phyloP scores from a whole-genome alignment of 2,329 filamentous ascomycete genomes.

The Penicillium sp. region DNA sequence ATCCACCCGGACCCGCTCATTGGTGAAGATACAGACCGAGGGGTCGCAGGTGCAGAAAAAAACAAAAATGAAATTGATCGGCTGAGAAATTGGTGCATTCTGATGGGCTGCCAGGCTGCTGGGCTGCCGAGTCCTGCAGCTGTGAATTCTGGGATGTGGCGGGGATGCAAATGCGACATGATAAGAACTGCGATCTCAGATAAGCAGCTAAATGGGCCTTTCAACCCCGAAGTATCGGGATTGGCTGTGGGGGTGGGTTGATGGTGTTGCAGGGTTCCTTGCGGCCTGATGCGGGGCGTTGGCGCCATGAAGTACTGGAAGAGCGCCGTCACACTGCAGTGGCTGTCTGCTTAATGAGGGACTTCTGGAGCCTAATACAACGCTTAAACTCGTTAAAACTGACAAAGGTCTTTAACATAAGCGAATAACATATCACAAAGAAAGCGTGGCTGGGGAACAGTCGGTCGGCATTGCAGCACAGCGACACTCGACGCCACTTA shows the following conservation, averaged over 20 bases:
- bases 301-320: no score
- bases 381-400: no score
- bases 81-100: constrained; percentile 11
- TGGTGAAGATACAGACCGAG: constrained; percentile 1
- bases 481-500: no score
- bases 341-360: no score
- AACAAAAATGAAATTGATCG: neutral
- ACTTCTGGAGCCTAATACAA: no score
- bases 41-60: neutral
- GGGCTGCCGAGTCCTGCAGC: neutral
- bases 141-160: neutral
- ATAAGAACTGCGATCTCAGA: neutral
- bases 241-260: neutral
- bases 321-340: no score
- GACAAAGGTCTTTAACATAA: no score
- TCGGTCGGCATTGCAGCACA: no score
- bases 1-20: neutral
- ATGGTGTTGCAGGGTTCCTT: no score
- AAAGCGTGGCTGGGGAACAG: no score
- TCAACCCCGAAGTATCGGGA: neutral
- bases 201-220: neutral
- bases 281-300: no score
- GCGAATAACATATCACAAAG: no score
- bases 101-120: constrained; percentile 9
- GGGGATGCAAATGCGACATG: neutral